A percentile compares a stretch with the other conserved stretches of the same genome.
Conservation (phyloP, 1,284 basidiomycete species). For the Ceratobasidium sp. region DNA sequence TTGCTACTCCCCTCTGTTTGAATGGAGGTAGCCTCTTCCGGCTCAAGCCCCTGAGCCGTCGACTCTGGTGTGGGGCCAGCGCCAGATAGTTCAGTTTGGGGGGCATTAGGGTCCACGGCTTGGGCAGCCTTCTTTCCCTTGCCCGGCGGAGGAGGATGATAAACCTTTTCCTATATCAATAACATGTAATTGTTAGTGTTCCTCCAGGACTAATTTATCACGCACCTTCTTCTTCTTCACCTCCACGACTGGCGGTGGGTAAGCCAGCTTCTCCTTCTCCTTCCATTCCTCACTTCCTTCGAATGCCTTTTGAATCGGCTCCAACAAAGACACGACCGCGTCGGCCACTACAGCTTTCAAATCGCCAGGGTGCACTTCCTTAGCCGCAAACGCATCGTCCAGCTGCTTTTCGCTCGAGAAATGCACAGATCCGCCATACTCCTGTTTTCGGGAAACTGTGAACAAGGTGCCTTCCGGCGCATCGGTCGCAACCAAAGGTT, state of each 20-base stretch:
- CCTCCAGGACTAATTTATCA: not conserved
- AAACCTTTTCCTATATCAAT: constrained; percentile 74
- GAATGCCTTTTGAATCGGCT: constrained; percentile 85
- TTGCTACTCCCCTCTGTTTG: not conserved
- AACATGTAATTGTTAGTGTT: not conserved
- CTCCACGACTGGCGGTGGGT: constrained; percentile 67
- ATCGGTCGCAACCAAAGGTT: constrained; percentile 72
- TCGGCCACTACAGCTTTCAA: constrained; percentile 87
- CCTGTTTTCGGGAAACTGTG: constrained; percentile 79
- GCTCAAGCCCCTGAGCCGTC: constrained; percentile 6
- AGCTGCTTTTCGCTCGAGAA: constrained; percentile 78
- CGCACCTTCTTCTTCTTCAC: constrained; percentile 68
- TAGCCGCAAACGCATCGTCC: constrained; percentile 81
- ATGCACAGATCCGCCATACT: constrained; percentile 88
- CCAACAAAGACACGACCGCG: constrained; percentile 82
- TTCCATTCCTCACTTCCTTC: constrained; percentile 85
- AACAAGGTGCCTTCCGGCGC: constrained; percentile 89
- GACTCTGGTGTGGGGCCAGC: constrained; percentile 32
- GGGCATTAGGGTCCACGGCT: constrained; percentile 13
- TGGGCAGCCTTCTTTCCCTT: constrained; percentile 69
- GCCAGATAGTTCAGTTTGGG: constrained; percentile 15
- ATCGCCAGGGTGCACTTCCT: constrained; percentile 90
- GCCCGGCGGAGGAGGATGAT: constrained; percentile 82
- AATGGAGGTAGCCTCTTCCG: constrained; percentile 20
- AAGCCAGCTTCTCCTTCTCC: constrained; percentile 81